Percentiles rank a stretch among this genome's conserved stretches.
Evolutionary conservation across 148 eudicot species (phyloP).

Genomic region (Arbutus unedo): DNA sequence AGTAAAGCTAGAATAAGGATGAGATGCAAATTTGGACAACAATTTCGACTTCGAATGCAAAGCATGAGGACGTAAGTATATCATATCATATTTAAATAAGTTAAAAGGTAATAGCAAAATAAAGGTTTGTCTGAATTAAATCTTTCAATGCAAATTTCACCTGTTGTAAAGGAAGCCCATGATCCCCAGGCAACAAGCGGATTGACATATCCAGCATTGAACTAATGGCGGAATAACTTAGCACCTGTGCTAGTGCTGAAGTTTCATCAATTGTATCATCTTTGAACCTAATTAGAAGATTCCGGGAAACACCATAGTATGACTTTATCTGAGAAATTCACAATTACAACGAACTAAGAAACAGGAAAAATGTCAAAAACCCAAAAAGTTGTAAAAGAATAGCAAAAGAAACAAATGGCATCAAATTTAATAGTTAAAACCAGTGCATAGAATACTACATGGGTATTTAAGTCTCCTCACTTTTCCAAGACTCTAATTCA

Average conservation of each 20-base stretch:
- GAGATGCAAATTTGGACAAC: neutral
- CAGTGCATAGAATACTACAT: neutral
- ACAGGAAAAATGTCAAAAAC: neutral
- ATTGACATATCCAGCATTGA: constrained; percentile 87
- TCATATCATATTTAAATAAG: neutral
- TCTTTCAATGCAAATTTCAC: constrained; percentile 28
- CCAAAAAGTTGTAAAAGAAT: neutral
- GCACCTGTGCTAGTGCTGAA: constrained; percentile 72
- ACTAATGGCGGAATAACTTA: constrained; percentile 79
- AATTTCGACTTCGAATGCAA: neutral
- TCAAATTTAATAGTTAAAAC: neutral
- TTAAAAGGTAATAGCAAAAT: neutral
- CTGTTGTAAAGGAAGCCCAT: constrained; percentile 90
- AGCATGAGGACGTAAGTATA: neutral
- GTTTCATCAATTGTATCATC: constrained; percentile 95
- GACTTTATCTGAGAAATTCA: constrained; percentile 58
- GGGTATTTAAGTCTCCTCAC: neutral
- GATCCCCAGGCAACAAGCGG: constrained; percentile 86
- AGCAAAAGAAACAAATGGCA: constrained; percentile 5
- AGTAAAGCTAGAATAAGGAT: neutral
- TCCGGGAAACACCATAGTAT: constrained; percentile 80
- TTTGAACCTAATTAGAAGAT: constrained; percentile 85
- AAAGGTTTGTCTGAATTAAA: neutral
- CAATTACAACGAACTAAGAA: neutral
- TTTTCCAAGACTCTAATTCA: neutral